Evolutionary conservation across 2,329 filamentous ascomycete species (phyloP).

Genomic region (Colletotrichum spinosum): DNA sequence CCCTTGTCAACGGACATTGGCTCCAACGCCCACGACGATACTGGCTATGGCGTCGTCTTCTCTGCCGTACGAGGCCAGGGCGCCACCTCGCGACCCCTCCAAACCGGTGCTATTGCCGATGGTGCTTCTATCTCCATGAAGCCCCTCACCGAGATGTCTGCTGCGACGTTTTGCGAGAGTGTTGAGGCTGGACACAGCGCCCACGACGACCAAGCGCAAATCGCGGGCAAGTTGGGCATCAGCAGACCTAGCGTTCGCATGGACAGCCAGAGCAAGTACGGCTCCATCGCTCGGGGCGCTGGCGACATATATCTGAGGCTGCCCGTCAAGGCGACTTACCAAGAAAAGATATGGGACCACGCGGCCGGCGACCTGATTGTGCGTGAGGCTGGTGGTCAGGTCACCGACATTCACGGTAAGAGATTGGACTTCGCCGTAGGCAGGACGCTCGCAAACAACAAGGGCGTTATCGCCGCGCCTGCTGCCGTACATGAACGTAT

Average conservation of each 20-base stretch:
- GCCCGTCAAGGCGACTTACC: conserved; percentile 86
- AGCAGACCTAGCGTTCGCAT: conserved; percentile 90
- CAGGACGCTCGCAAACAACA: conserved; percentile 88
- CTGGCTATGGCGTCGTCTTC: conserved; percentile 88
- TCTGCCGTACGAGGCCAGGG: conserved; percentile 84
- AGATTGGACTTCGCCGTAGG: conserved; percentile 88
- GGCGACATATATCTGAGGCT: conserved; percentile 95
- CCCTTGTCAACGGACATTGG: conserved; percentile 79
- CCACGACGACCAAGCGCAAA: conserved; percentile 87
- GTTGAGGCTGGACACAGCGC: conserved; percentile 94
- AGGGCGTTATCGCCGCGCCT: conserved; percentile 92
- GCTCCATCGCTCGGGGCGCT: conserved; percentile 90
- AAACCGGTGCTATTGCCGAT: conserved; percentile 62
- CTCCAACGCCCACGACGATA: conserved; percentile 77
- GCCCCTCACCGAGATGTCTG: conserved; percentile 75
- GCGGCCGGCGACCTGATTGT: conserved; percentile 95
- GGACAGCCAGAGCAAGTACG: conserved; percentile 99
- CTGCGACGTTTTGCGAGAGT: conserved; percentile 95
- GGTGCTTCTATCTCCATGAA: conserved; percentile 81
- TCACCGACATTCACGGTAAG: conserved; percentile 90
- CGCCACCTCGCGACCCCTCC: conserved; percentile 81
- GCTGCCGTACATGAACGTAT: conserved; percentile 80
- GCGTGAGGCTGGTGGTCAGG: conserved; percentile 89
- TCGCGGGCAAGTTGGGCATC: conserved; percentile 88
- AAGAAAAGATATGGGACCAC: conserved; percentile 99